Base-by-base conservation (phyloP, 2,329 filamentous ascomycete genomes). In the Xylariaceae sp. region DNA sequence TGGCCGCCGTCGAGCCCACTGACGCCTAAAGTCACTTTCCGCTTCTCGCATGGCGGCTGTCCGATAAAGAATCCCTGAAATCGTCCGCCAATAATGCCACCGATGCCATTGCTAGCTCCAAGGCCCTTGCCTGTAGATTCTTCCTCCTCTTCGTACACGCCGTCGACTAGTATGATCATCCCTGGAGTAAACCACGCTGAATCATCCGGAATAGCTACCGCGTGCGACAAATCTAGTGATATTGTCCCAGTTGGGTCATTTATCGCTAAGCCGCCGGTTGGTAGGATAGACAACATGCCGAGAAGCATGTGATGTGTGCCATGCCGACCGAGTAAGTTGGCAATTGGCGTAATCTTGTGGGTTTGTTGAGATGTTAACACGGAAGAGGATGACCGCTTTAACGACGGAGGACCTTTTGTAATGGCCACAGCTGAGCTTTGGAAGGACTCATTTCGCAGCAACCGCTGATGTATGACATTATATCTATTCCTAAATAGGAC, bases 121-220 rank as follows among this genome's bases (percentile, higher is more conserved):
- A 95, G 78, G 0, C 84, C 85, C 16, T 85, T 86, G 13, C 87
- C 86, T 1, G 80, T 75, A 16, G 84, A 86, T 58, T 86, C 82
- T 57, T 92, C 91, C 64, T 96, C 92, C 70, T 97, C 94, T 69
- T 96, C 92, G 67, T 99, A 99, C n/a, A 93, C 86, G 6, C 94
- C 94, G 65, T 99, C 94, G 0, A 97, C 85, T 0, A 99, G 81
- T 3, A 97, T 89, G 41, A 99, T 89, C 92, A 97, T 97, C 3
- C 95, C 95, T 0, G 94, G 92, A 4, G 88, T 86, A 67, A 97
- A 97, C 88, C 92, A 99, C 3, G 90, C 88, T 20, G 90, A 91
- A 67, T 93, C 87, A 55, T 91, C 86, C 0, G 92, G 92, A 50
- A 97, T 87, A 11, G 89, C 85, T 18, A 86, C 85, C 0, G 93